A percentile compares a stretch with the other conserved stretches of the same genome.
phyloP scores from a whole-genome alignment of 768 basidiomycete genomes.

The Ephemerocybe angulata region DNA sequence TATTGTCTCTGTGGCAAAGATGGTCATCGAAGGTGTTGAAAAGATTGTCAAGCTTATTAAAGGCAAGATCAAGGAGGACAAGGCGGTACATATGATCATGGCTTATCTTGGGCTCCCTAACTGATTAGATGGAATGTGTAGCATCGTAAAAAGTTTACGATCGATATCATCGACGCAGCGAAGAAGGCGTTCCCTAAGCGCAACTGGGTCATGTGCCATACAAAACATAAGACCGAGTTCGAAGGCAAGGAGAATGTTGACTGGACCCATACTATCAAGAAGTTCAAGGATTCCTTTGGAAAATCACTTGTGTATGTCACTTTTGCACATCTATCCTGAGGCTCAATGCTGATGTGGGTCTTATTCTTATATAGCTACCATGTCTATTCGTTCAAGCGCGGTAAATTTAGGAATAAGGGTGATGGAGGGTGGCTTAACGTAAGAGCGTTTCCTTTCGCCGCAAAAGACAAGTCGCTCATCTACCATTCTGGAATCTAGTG shows the following conservation, averaged over 20 bases:
- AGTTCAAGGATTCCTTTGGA: not conserved
- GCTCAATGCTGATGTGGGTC: too few species aligned
- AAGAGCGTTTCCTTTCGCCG: too few species aligned
- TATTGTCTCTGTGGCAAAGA: not conserved
- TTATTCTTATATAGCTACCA: too few species aligned
- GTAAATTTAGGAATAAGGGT: not conserved
- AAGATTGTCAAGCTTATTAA: not conserved
- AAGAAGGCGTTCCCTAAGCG: not conserved
- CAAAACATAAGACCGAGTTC: not conserved
- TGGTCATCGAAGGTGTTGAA: not conserved
- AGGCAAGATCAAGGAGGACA: not conserved
- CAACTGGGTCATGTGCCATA: not conserved
- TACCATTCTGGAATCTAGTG: too few species aligned
- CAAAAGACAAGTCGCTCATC: too few species aligned
- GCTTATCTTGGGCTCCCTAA: too few species aligned
- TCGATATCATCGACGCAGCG: not conserved
- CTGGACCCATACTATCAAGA: not conserved
- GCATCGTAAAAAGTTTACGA: not conserved
- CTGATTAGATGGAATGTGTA: too few species aligned
- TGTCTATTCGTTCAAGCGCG: not conserved
- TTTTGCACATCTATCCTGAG: too few species aligned
- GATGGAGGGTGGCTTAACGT: not conserved
- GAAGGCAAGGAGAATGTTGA: not conserved
- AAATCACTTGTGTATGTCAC: not conserved
- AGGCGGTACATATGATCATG: too few species aligned